phyloP scores from a whole-genome alignment of 208 protist species.

The Plasmodiophora brassicae region DNA sequence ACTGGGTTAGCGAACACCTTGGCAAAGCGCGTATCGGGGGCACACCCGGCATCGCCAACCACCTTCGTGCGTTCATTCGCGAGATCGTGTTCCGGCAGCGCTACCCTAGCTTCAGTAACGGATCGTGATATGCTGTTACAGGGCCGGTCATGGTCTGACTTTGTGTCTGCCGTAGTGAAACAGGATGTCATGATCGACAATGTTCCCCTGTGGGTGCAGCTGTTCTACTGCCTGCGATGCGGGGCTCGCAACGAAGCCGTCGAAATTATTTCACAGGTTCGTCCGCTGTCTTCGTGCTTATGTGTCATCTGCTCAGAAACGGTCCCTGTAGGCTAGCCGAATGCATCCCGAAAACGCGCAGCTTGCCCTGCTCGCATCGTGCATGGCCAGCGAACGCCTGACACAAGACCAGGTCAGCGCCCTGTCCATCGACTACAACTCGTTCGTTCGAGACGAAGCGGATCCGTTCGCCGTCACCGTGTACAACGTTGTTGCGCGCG shows the following conservation, averaged over 20 bases:
- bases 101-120: background rate
- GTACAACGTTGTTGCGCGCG: background rate
- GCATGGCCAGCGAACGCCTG: background rate
- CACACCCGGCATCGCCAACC: background rate
- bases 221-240: constrained; percentile 16
- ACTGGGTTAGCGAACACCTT: background rate
- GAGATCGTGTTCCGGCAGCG: background rate
- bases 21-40: background rate
- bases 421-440: background rate
- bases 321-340: background rate
- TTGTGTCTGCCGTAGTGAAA: background rate
- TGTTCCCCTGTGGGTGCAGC: constrained; percentile 13
- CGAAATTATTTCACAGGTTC: background rate
- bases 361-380: background rate
- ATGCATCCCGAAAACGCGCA: constrained; percentile 19
- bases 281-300: background rate
- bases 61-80: background rate
- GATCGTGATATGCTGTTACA: background rate
- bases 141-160: background rate
- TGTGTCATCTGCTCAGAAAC: background rate
- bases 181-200: background rate
- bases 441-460: background rate
- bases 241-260: background rate
- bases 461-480: constrained; percentile 15
- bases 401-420: background rate